These are phyloP conservation scores for Plectranthus barbatus DNA, from an alignment of 257 asterid species.

Conservation along the genomic window DNA sequence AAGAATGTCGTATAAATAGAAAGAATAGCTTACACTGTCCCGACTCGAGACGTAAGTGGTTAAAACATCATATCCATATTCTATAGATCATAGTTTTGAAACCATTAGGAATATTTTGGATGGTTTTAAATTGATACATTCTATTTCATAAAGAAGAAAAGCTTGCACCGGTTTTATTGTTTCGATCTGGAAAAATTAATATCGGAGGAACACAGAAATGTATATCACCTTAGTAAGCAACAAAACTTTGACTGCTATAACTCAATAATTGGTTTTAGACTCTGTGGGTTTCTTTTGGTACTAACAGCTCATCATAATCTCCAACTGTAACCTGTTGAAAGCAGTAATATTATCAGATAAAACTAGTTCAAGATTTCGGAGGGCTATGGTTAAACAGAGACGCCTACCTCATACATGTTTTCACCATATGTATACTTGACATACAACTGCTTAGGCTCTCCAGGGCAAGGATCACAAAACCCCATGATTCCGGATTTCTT, in stretches of 20 bases:
- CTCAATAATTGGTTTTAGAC: conserved; percentile 10
- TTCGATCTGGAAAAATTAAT: not conserved
- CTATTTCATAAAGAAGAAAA: no score
- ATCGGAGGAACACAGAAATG: not conserved
- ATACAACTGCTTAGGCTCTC: conserved; percentile 63
- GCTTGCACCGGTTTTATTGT: not conserved
- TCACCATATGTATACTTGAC: conserved; percentile 58
- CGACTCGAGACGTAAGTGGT: no score
- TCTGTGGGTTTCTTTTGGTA: conserved; percentile 65
- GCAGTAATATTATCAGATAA: not conserved
- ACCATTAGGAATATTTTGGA: no score
- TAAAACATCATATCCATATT: no score
- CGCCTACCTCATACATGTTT: conserved; percentile 52
- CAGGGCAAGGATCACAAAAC: conserved; percentile 97
- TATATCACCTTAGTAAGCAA: not conserved
- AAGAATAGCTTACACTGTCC: no score
- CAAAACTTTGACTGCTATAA: not conserved
- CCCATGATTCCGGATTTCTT: conserved; percentile 98
- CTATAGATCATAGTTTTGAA: no score
- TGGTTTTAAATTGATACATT: no score
- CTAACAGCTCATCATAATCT: conserved; percentile 56
- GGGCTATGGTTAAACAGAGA: not conserved
- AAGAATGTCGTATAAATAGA: no score
- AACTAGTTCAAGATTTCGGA: conserved; percentile 1
- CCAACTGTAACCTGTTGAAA: conserved; percentile 59